phyloP scores from a whole-genome alignment of 805 yeast genomes.

The Phaffomyces antillensis region DNA sequence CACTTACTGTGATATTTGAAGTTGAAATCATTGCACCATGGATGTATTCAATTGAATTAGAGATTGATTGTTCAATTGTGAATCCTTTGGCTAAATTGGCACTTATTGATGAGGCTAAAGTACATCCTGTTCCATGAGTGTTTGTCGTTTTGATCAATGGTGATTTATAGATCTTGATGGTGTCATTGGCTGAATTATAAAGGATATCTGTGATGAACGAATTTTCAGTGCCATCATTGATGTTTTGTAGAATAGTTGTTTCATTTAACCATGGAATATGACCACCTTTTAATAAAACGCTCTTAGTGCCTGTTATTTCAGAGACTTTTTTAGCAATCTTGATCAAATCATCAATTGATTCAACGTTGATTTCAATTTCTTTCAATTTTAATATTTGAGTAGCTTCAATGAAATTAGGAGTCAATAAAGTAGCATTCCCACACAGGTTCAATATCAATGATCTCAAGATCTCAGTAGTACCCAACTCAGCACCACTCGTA shows the following conservation, averaged over 20 bases:
- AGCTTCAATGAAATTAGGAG: conserved; percentile 77
- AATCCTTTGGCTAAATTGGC: conserved; percentile 59
- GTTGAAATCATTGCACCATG: conserved; percentile 53
- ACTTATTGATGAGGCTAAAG: conserved; percentile 74
- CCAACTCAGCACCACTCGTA: conserved; percentile 63
- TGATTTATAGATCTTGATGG: conserved; percentile 40
- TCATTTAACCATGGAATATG: conserved; percentile 44
- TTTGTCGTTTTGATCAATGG: conserved; percentile 38
- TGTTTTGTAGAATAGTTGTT: conserved; percentile 11
- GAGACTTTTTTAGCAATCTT: conserved; percentile 33
- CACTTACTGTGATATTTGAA: conserved; percentile 38
- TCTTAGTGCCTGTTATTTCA: conserved; percentile 34
- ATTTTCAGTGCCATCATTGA: conserved; percentile 9
- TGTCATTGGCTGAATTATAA: conserved; percentile 33
- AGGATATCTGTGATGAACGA: conserved; percentile 45
- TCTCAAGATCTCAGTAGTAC: conserved; percentile 39
- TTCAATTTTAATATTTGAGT: conserved; percentile 28
- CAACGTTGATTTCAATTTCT: conserved; percentile 23
- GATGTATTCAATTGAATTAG: conserved; percentile 54
- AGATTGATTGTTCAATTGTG: conserved; percentile 41
- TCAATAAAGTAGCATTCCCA: conserved; percentile 50
- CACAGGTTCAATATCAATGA: conserved; percentile 38
- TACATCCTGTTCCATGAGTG: conserved; percentile 90
- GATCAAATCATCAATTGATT: conserved; percentile 33
- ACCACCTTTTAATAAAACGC: conserved; percentile 75